Evolutionary conservation across 768 basidiomycete genomes (phyloP), one percentile per base, ranked within the genome.

Genomic region (Naganishia vishniacii): DNA sequence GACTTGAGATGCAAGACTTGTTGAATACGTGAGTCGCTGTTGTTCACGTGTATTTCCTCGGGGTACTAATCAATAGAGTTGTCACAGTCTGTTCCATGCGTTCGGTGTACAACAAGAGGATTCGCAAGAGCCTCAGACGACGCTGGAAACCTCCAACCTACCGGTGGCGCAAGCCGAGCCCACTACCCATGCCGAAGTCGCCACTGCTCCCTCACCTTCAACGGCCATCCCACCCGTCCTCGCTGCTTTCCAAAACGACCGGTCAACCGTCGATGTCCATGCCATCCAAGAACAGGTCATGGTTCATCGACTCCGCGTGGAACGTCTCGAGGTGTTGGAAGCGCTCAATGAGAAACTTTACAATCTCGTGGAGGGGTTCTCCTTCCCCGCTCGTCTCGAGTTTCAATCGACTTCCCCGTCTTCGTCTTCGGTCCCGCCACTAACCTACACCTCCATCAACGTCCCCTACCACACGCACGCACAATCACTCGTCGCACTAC

Each of bases 401-500:
- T 67, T 67, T 37, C 48, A 49, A 18, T 20, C 42, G 37, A 12
- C 32, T 25, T 12, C 44, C 42, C 37, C 37, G 37, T 44, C 42
- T 12, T 15, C 42, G 18, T 8, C 42, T 20, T 23, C 51, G 41
- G 37, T 61, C 15, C 64, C 64, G 2, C 59, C 53, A 12, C 81
- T 88, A 41, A 83, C 83, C 4, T 88, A 80, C 75, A 83, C 84
- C 0, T 73, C 81, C 0, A 79, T 71, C 42, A 88, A 88, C 70
- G 83, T 80, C 15, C 74, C 82, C 0, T 72, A 88, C 18, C 84
- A 84, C 73, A 80, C 76, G 16, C 84, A 87, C 73, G 78, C 80
- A n/a, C 84, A 87, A 66, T 78, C 80, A 42, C 79, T 88, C 41
- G 81, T 81, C 61, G 81, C 81, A 28, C 72, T 88, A 6, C 79